These are phyloP conservation scores for Penicillium sumatraense DNA, from an alignment of 2,329 filamentous ascomycete species.

Conservation along the genomic window DNA sequence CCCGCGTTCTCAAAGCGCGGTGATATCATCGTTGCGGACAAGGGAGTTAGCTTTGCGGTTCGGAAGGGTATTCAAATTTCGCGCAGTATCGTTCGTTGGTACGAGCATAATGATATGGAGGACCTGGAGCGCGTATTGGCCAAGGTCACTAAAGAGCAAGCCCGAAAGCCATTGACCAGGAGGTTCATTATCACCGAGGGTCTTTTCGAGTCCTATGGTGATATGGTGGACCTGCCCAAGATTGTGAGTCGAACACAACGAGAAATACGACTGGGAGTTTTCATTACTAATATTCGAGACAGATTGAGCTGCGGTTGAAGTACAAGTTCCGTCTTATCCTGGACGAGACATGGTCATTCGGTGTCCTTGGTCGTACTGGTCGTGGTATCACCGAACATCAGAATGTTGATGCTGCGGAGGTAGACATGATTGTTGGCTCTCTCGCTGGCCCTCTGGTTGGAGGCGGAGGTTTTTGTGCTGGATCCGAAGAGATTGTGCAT, in stretches of 20 bases:
- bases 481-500: constrained; percentile 86
- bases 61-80: constrained; percentile 93
- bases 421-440: constrained; percentile 97
- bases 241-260: constrained; percentile 61
- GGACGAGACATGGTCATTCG: constrained; percentile 97
- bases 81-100: constrained; percentile 89
- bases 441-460: constrained; percentile 88
- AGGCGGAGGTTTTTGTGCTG: constrained; percentile 94
- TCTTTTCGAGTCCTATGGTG: constrained; percentile 87
- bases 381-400: constrained; percentile 94
- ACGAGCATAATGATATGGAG: constrained; percentile 93
- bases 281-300: constrained; percentile 13
- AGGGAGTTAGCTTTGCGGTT: constrained; percentile 89
- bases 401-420: constrained; percentile 88
- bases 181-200: constrained; percentile 96
- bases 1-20: constrained; percentile 96
- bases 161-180: constrained; percentile 83
- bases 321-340: constrained; percentile 99
- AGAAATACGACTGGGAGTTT: background rate
- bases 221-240: constrained; percentile 81
- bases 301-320: constrained; percentile 89
- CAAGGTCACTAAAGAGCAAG: constrained; percentile 85
- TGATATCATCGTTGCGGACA: constrained; percentile 95
- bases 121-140: constrained; percentile 85
- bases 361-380: constrained; percentile 87